Conservation (phyloP, 2,329 filamentous ascomycete species). For the Microdochium paspali region DNA sequence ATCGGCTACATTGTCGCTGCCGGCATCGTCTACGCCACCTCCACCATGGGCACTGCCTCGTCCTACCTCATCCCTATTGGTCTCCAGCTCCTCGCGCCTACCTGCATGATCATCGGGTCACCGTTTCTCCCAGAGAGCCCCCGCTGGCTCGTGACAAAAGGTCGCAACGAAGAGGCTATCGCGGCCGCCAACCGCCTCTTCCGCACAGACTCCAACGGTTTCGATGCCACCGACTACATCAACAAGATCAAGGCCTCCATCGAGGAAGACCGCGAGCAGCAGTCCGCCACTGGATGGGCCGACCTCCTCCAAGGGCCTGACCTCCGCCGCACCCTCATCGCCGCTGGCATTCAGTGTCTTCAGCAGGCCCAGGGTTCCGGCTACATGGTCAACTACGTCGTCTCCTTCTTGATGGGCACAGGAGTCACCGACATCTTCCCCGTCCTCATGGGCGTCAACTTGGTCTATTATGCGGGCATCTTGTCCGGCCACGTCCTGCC, state of each 20-base stretch:
- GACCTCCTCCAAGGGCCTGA: conserved; percentile 10
- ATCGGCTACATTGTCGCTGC: not conserved
- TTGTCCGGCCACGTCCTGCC: conserved; percentile 5
- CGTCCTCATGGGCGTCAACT: conserved; percentile 7
- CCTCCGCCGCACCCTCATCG: conserved; percentile 9
- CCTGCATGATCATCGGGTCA: conserved; percentile 26
- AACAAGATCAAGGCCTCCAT: conserved; percentile 5
- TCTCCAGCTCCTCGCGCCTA: conserved; percentile 15
- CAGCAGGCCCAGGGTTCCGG: conserved; percentile 12
- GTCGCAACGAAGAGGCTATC: conserved; percentile 7
- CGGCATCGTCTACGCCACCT: not conserved
- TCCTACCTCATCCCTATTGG: conserved; percentile 8
- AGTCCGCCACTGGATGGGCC: conserved; percentile 5
- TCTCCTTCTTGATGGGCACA: conserved; percentile 12
- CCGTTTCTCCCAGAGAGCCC: conserved; percentile 9
- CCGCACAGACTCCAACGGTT: conserved; percentile 3
- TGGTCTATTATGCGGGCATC: conserved; percentile 6
- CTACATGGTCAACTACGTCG: conserved; percentile 10
- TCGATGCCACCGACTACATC: conserved; percentile 6
- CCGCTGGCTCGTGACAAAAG: conserved; percentile 7
- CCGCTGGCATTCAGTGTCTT: conserved; percentile 7
- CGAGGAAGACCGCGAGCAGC: conserved; percentile 6
- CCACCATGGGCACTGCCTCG: conserved; percentile 6
- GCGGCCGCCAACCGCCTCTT: conserved; percentile 3
- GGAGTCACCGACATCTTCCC: conserved; percentile 8